Percentiles rank a stretch among this genome's conserved stretches.
phyloP scores from a whole-genome alignment of 2,329 filamentous ascomycete species.

The Pezicula neosporulosa region DNA sequence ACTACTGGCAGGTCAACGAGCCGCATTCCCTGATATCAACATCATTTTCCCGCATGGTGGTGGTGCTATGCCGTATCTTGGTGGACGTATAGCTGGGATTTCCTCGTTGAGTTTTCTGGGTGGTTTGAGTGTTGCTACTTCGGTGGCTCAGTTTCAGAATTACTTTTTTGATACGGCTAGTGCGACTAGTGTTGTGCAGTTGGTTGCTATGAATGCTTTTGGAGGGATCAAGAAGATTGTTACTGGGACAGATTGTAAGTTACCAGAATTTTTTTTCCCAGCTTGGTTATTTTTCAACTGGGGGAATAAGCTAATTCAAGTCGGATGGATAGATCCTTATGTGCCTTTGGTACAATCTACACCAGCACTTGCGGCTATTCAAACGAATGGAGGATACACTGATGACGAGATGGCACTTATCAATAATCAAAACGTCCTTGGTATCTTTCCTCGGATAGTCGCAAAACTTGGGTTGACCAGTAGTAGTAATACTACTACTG shows the following conservation, averaged over 20 bases:
- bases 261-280: background rate
- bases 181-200: constrained; percentile 16
- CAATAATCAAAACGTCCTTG: constrained; percentile 21
- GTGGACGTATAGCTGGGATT: constrained; percentile 17
- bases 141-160: constrained; percentile 16
- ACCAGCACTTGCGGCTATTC: constrained; percentile 7
- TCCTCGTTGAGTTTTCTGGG: constrained; percentile 16
- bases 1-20: constrained; percentile 3
- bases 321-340: constrained; percentile 16
- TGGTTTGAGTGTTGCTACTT: constrained; percentile 10
- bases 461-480: constrained; percentile 6
- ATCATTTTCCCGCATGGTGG: constrained; percentile 7
- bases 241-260: constrained; percentile 25
- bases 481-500: too few species aligned
- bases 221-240: constrained; percentile 15
- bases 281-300: background rate
- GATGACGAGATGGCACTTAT: constrained; percentile 15
- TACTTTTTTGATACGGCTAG: constrained; percentile 21
- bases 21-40: constrained; percentile 1
- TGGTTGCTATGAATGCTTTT: constrained; percentile 23
- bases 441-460: constrained; percentile 17
- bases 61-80: constrained; percentile 14
- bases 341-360: constrained; percentile 10
- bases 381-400: constrained; percentile 19
- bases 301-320: background rate